Evolutionary conservation across 2,329 filamentous ascomycete genomes (phyloP), one percentile per base, ranked within the genome.

Genomic region (Paramyrothecium sp.): DNA sequence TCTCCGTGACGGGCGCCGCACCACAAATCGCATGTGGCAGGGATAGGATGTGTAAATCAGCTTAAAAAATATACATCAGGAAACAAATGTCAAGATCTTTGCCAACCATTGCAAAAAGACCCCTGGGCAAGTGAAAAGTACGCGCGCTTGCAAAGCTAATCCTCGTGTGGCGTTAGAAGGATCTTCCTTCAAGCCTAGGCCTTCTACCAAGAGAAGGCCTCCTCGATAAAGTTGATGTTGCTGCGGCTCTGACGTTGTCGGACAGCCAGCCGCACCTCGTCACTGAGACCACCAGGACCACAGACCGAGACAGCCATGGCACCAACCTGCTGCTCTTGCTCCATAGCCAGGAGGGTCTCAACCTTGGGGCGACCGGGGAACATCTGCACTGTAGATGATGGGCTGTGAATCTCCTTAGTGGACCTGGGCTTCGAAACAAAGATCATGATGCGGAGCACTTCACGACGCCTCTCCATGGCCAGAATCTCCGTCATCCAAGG

Each of bases 401-500:
- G 90, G 64, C 86, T 90, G 77, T 91, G 89, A 55, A 92, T 92
- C 73, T 92, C 89, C 78, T 91, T 92, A 50, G 87, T 91, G 51
- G 86, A 89, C 46, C 88, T 81, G 7, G 89, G 89, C 57, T 89
- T 80, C 62, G 87, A 91, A 64, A 93, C 88, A 71, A 92, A 93
- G 55, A 93, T 83, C 76, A 91, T 84, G 71, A 93, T 90, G 63
- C 88, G 86, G 55, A 93, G 80, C 54, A 89, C 82, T 58, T 92
- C 89, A 56, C 90, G 83, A 53, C 89, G 85, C 70, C 82, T 85
- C 57, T 90, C 88, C 86, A 92, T 89, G 58, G 84, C 83, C 44
- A 92, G 79, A 60, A 92, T 91, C 67, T 88, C 82, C 3, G 89
- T 92, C 90, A 93, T 92, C 89, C 89, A 92, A 8, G 89, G 88